Percentiles rank a stretch among this genome's conserved stretches.
phyloP scores from a whole-genome alignment of 495 filamentous ascomycete genomes.

The Podospora pseudopauciseta region DNA sequence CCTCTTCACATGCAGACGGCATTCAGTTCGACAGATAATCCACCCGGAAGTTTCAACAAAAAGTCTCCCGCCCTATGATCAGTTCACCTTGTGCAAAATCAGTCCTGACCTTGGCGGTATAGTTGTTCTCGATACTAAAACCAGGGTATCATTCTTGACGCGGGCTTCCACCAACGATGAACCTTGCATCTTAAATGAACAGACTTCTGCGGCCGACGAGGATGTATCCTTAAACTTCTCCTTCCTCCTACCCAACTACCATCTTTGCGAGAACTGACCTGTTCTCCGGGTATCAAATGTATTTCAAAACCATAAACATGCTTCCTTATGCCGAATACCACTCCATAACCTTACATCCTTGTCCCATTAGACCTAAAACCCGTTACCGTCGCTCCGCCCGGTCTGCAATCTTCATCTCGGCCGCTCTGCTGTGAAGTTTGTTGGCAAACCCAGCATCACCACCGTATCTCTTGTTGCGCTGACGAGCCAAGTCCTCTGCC shows the following conservation, averaged over 20 bases:
- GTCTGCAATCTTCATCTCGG: conserved; percentile 52
- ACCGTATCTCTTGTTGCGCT: conserved; percentile 55
- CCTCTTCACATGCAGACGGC: background rate
- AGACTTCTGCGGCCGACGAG: background rate
- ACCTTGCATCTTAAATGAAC: background rate
- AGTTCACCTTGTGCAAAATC: background rate
- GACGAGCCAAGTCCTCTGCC: conserved; percentile 58
- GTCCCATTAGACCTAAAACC: background rate
- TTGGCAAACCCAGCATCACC: conserved; percentile 61
- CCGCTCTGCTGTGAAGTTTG: conserved; percentile 56
- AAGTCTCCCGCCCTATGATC: background rate
- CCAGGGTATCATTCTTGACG: background rate
- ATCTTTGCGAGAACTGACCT: background rate
- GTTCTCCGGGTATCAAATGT: background rate
- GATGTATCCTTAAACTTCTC: background rate
- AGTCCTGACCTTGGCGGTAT: background rate
- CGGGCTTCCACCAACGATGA: background rate
- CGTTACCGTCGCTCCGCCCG: conserved; percentile 21
- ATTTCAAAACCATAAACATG: background rate
- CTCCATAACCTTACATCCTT: background rate
- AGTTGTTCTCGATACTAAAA: background rate
- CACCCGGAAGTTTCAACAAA: background rate
- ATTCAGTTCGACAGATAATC: background rate
- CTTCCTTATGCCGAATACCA: background rate
- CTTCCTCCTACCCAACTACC: background rate